These are phyloP conservation scores for Melampsora larici-populina DNA, from an alignment of 1,284 basidiomycete species.

Conservation along the genomic window DNA sequence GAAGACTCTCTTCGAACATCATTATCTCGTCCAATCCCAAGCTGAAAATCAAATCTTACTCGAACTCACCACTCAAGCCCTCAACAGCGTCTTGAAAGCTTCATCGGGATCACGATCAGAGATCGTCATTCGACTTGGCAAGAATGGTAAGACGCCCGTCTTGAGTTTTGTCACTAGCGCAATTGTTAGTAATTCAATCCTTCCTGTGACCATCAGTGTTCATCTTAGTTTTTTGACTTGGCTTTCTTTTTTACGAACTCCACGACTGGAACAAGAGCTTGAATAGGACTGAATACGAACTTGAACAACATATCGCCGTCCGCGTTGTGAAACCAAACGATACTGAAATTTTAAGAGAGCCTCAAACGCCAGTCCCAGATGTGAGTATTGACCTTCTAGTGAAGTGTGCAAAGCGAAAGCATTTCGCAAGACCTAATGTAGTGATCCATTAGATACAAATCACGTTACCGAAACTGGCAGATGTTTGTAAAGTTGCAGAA, in stretches of 20 bases:
- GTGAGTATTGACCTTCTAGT: constrained; percentile 55
- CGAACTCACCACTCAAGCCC: constrained; percentile 33
- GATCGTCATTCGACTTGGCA: constrained; percentile 25
- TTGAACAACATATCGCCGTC: constrained; percentile 55
- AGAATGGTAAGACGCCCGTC: constrained; percentile 6
- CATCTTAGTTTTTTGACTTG: not conserved
- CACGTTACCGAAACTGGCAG: constrained; percentile 70
- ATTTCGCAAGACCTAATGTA: not conserved
- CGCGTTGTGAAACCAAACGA: constrained; percentile 70
- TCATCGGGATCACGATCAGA: constrained; percentile 28
- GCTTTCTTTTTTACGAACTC: not conserved
- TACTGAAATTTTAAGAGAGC: constrained; percentile 70
- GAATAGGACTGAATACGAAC: constrained; percentile 36
- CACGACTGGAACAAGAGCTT: not conserved
- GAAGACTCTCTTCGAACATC: constrained; percentile 19
- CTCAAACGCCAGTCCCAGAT: constrained; percentile 80
- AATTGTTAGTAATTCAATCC: constrained; percentile 5
- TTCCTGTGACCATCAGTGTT: not conserved
- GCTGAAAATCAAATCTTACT: constrained; percentile 25
- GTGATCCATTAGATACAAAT: constrained; percentile 66
- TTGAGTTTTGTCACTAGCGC: constrained; percentile 22
- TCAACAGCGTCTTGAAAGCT: constrained; percentile 17
- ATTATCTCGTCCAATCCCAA: constrained; percentile 24
- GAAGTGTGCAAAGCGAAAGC: not conserved
- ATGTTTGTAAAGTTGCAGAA: constrained; percentile 74